These are phyloP conservation scores for Alternaria angustiovoidea DNA, from an alignment of 2,329 filamentous ascomycete genomes.

Conservation along the genomic window DNA sequence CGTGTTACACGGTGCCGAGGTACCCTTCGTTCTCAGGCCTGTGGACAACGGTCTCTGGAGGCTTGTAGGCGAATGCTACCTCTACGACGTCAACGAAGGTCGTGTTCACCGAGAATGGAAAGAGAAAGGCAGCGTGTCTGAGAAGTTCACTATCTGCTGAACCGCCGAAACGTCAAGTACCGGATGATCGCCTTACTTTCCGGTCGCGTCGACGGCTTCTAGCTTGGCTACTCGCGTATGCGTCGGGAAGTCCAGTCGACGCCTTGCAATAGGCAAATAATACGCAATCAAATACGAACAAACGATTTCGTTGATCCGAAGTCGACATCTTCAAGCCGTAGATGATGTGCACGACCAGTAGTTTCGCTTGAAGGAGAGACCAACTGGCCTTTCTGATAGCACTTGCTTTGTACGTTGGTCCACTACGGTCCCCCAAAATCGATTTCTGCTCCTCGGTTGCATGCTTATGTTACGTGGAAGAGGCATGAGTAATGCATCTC, in stretches of 20 bases:
- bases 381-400: not conserved
- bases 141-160: not conserved
- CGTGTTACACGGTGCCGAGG: not conserved
- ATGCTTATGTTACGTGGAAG: not conserved
- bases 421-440: no score
- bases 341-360: not conserved
- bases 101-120: not conserved
- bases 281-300: not conserved
- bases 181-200: not conserved
- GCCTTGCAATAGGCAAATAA: not conserved
- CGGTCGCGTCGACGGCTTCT: not conserved
- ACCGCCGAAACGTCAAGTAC: not conserved
- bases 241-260: not conserved
- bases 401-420: not conserved
- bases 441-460: no score
- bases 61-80: slow-evolving; percentile 11
- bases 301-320: not conserved
- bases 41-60: not conserved
- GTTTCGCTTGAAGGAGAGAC: not conserved
- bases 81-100: slow-evolving; percentile 5
- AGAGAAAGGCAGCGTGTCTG: slow-evolving; percentile 2
- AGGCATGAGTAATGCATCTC: not conserved
- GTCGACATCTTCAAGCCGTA: not conserved
- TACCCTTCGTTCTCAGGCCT: not conserved
- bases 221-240: not conserved